These are phyloP conservation scores for Turritis glabra DNA, from an alignment of 345 rosid species.

Conservation along the genomic window DNA sequence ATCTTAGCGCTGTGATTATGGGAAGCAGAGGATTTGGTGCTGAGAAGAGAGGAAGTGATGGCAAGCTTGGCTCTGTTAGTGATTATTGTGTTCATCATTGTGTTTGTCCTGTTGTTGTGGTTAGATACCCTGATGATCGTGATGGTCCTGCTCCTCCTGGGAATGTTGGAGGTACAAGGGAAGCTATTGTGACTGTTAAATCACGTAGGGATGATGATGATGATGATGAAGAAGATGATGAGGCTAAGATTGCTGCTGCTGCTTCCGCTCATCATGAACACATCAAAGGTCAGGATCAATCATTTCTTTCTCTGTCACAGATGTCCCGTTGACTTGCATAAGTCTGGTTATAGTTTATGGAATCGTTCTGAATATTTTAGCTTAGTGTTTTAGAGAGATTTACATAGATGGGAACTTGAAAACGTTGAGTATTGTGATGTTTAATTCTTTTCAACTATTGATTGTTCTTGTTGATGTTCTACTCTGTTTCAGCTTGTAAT, in stretches of 20 bases:
- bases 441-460: background rate
- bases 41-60: slow-evolving; percentile 71
- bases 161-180: slow-evolving; percentile 28
- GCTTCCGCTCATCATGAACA: slow-evolving; percentile 33
- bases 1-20: slow-evolving; percentile 80
- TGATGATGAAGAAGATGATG: slow-evolving; percentile 37
- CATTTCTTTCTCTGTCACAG: background rate
- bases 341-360: slow-evolving; percentile 5
- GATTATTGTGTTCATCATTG: slow-evolving; percentile 94
- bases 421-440: slow-evolving; percentile 10
- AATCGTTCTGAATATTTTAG: slow-evolving; percentile 12
- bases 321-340: background rate
- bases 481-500: slow-evolving; percentile 7
- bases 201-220: slow-evolving; percentile 26
- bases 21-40: slow-evolving; percentile 93
- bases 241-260: slow-evolving; percentile 35
- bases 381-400: background rate
- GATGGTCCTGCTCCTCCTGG: slow-evolving; percentile 43
- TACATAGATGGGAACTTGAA: slow-evolving; percentile 1
- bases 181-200: slow-evolving; percentile 49
- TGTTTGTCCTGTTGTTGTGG: slow-evolving; percentile 87
- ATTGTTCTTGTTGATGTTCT: background rate
- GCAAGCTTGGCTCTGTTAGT: slow-evolving; percentile 85
- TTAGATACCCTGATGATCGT: slow-evolving; percentile 66
- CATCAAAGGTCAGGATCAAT: slow-evolving; percentile 43